Percentiles rank a stretch among this genome's conserved stretches.
Evolutionary conservation across 2,329 filamentous ascomycete genomes (phyloP).

Genomic region (Samsoniella hepiali): DNA sequence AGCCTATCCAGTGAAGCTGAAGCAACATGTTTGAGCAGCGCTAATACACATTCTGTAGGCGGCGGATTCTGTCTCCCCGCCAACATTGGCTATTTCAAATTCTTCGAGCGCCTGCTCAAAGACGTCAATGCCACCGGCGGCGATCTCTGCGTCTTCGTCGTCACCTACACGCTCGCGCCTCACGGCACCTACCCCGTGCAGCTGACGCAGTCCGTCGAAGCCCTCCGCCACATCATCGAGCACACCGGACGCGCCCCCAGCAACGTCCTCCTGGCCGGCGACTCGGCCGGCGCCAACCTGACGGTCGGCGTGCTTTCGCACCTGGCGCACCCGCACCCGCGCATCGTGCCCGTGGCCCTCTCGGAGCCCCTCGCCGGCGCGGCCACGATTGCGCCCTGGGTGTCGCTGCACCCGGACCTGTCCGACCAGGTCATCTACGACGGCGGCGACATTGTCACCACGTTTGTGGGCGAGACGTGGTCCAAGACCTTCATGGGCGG

Average conservation of each 20-base stretch:
- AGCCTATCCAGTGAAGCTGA: not conserved
- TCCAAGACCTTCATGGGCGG: conserved; percentile 20
- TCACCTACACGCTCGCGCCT: conserved; percentile 24
- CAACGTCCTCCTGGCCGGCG: conserved; percentile 23
- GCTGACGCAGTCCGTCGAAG: conserved; percentile 23
- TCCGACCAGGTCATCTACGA: conserved; percentile 18
- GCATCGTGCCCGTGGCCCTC: conserved; percentile 22
- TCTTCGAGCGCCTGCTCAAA: conserved; percentile 20
- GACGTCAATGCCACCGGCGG: conserved; percentile 19
- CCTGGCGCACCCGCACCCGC: conserved; percentile 23
- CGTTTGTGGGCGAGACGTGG: conserved; percentile 20
- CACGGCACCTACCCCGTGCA: conserved; percentile 24
- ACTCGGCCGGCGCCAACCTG: conserved; percentile 26
- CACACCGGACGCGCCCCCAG: conserved; percentile 18
- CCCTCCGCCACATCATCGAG: conserved; percentile 22
- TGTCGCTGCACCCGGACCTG: conserved; percentile 20
- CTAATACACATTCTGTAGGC: conserved; percentile 14
- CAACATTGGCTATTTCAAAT: conserved; percentile 23
- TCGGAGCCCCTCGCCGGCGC: conserved; percentile 22
- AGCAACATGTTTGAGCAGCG: not conserved
- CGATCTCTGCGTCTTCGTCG: conserved; percentile 23
- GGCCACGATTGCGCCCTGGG: conserved; percentile 23
- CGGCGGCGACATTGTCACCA: conserved; percentile 23
- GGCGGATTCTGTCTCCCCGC: conserved; percentile 26
- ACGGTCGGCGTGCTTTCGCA: conserved; percentile 25